These are phyloP conservation scores for Elsinoe arachidis DNA, from an alignment of 2,329 filamentous ascomycete genomes.

Conservation along the genomic window DNA sequence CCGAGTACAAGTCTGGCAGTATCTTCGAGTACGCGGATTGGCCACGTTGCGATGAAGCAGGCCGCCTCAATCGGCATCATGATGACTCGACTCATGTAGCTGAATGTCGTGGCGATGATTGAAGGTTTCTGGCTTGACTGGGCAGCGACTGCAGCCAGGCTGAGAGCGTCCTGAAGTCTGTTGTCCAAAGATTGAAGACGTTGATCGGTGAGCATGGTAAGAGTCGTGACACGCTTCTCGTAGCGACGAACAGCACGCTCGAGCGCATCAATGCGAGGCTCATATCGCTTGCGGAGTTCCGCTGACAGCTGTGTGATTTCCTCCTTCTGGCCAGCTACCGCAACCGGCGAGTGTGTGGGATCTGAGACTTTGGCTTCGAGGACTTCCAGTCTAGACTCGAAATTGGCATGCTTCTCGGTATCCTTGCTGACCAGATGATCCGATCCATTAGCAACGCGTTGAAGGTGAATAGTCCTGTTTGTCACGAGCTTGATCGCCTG, in stretches of 20 bases:
- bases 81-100: slow-evolving; percentile 11
- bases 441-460: slow-evolving; percentile 52
- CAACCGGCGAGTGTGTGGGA: slow-evolving; percentile 21
- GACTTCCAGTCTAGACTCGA: slow-evolving; percentile 23
- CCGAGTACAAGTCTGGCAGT: slow-evolving; percentile 5
- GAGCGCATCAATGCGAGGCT: slow-evolving; percentile 77
- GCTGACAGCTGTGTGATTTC: slow-evolving; percentile 29
- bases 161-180: slow-evolving; percentile 66
- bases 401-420: slow-evolving; percentile 17
- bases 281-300: slow-evolving; percentile 57
- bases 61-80: slow-evolving; percentile 11
- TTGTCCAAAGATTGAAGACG: slow-evolving; percentile 63
- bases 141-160: slow-evolving; percentile 69
- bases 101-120: slow-evolving; percentile 18
- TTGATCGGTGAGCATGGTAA: slow-evolving; percentile 67
- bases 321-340: slow-evolving; percentile 23
- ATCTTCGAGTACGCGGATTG: slow-evolving; percentile 9
- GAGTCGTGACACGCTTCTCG: slow-evolving; percentile 74
- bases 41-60: slow-evolving; percentile 8
- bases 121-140: slow-evolving; percentile 26
- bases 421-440: slow-evolving; percentile 18
- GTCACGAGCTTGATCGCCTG: slow-evolving; percentile 76
- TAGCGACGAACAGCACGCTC: slow-evolving; percentile 83
- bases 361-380: slow-evolving; percentile 26
- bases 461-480: slow-evolving; percentile 69